Conservation (phyloP, 352 stramenopile species). For the Globisporangium irregulare region DNA sequence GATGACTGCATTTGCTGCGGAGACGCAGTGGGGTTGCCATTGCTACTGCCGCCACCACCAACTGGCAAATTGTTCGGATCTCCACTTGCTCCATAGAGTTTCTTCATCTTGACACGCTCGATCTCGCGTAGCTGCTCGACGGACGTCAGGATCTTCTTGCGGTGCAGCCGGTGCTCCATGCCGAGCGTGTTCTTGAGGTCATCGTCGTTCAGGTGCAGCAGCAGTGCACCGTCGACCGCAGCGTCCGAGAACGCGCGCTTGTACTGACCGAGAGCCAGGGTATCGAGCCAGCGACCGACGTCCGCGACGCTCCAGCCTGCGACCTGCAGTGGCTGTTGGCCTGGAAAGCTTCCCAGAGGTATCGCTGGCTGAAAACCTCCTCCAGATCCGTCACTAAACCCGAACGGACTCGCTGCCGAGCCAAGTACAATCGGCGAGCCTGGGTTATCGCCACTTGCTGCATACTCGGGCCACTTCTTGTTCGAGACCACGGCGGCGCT, state of each 20-base stretch:
- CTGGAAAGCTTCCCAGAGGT: conserved; percentile 48
- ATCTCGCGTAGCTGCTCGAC: conserved; percentile 66
- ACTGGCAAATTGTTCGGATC: conserved; percentile 13
- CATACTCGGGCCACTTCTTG: conserved; percentile 59
- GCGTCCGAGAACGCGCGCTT: conserved; percentile 87
- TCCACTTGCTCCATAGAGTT: conserved; percentile 32
- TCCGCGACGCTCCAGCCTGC: conserved; percentile 86
- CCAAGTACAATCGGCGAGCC: background rate
- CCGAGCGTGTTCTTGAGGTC: conserved; percentile 94
- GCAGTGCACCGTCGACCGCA: conserved; percentile 85
- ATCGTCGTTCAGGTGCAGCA: conserved; percentile 88
- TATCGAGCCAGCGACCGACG: conserved; percentile 89
- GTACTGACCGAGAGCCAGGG: conserved; percentile 86
- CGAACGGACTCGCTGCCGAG: conserved; percentile 8
- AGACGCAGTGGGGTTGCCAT: background rate
- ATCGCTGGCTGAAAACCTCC: conserved; percentile 42
- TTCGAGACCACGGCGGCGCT: conserved; percentile 62
- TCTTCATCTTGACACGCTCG: conserved; percentile 45
- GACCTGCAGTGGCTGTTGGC: conserved; percentile 66
- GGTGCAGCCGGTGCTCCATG: conserved; percentile 93
- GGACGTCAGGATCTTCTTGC: conserved; percentile 95
- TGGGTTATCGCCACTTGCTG: conserved; percentile 5
- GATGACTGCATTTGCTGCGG: conserved; percentile 6
- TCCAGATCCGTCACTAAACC: background rate
- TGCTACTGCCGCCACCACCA: background rate